Conservation (phyloP, 1,139 yeast species). For the Barnettozyma hawaiiensis region DNA sequence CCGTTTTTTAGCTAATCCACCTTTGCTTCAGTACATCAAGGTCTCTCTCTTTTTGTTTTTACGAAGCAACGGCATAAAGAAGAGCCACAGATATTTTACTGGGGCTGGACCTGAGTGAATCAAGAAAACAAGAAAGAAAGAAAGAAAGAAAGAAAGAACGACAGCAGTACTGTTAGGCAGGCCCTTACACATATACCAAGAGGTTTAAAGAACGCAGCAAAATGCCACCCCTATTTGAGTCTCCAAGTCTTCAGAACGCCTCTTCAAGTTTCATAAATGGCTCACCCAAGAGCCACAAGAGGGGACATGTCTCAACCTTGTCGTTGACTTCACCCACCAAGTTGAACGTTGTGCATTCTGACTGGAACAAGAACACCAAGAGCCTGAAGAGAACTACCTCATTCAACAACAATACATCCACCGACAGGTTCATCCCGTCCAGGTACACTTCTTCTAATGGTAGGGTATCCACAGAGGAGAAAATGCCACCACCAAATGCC, state of each 20-base stretch:
- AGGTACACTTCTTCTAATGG: constrained; percentile 42
- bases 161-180: constrained; percentile 13
- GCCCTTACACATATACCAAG: constrained; percentile 14
- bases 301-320: constrained; percentile 26
- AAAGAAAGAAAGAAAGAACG: constrained; percentile 9
- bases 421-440: constrained; percentile 51
- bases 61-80: constrained; percentile 1
- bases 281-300: constrained; percentile 17
- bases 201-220: too few relatives aligned
- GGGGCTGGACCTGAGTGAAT: constrained; percentile 23
- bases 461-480: constrained; percentile 30
- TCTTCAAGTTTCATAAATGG: constrained; percentile 15
- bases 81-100: constrained; percentile 9
- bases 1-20: constrained; percentile 7
- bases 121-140: too few relatives aligned
- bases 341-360: constrained; percentile 39
- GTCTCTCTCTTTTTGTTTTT: constrained; percentile 2
- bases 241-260: constrained; percentile 11
- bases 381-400: constrained; percentile 22
- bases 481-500: constrained; percentile 39
- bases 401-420: constrained; percentile 20
- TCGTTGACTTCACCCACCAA: constrained; percentile 42
- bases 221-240: constrained; percentile 7
- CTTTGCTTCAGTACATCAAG: constrained; percentile 8
- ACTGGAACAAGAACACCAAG: constrained; percentile 31